A percentile compares a stretch with the other conserved stretches of the same genome.
These are phyloP conservation scores for Spinacia oleracea DNA, from an alignment of 179 eudicot species.

Conservation along the genomic window DNA sequence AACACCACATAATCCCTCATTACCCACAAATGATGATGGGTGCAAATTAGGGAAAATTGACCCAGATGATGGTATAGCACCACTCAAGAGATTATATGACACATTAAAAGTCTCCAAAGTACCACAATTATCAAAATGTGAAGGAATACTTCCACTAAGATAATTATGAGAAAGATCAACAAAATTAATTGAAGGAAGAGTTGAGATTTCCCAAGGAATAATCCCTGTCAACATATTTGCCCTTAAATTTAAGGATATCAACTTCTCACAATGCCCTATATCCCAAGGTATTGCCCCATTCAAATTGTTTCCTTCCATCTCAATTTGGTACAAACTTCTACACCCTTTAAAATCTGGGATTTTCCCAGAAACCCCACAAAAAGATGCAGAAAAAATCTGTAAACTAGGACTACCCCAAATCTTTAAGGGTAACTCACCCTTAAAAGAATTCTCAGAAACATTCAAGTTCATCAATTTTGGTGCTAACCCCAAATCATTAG, in stretches of 20 bases:
- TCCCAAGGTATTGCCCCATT: conserved; percentile 80
- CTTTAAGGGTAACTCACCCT: conserved; percentile 46
- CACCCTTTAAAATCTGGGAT: conserved; percentile 83
- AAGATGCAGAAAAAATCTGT: conserved; percentile 65
- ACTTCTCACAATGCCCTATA: conserved; percentile 75
- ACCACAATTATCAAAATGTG: conserved; percentile 56
- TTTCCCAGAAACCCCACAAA: conserved; percentile 46
- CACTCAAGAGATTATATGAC: conserved; percentile 67
- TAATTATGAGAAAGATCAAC: conserved; percentile 71
- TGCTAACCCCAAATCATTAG: conserved; percentile 63
- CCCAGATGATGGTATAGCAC: conserved; percentile 69
- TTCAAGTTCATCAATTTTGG: conserved; percentile 52
- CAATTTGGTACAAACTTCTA: conserved; percentile 63
- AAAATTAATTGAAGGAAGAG: conserved; percentile 72
- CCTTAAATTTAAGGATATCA: conserved; percentile 53
- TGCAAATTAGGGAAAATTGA: conserved; percentile 61
- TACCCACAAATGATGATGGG: conserved; percentile 81
- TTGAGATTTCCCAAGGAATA: conserved; percentile 89
- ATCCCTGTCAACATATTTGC: conserved; percentile 67
- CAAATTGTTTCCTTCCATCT: conserved; percentile 62
- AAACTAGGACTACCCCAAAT: conserved; percentile 72
- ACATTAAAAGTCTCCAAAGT: conserved; percentile 86
- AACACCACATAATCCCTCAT: conserved; percentile 72
- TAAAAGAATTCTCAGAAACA: conserved; percentile 51
- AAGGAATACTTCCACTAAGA: conserved; percentile 74